Base-by-base conservation (phyloP, 2,329 filamentous ascomycete genomes). In the Colletotrichum viniferum region DNA sequence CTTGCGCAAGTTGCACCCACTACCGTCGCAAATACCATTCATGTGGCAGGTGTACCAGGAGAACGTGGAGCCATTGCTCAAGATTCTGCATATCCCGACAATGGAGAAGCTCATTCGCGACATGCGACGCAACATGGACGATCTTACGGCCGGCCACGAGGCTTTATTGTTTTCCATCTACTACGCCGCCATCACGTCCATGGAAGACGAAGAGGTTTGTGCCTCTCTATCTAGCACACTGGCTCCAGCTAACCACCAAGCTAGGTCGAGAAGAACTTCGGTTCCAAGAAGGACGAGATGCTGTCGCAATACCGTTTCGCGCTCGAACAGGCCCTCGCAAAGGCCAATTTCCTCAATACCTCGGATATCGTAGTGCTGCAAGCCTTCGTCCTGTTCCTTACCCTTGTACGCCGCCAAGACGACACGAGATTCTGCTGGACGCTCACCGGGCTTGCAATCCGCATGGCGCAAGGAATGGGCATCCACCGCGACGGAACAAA, bases 1-100 rank as follows among this genome's bases (percentile, higher is more conserved):
- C 78, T 85, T 95, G 77, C 84, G 88, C 21, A 86, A 88, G 56
- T 85, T 94, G 16, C 94, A 95, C 78, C 94, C 94, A 3, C 80
- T 92, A 1, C 89, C 92, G 1, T 91, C 91, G 2, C 92, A 93
- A 77, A 92, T 94, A 64, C 88, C 88, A 0, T 90, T 90, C 64
- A 90, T 95, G 71, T 95, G 94, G 94, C 89, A 92, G 65, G 87
- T 92, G 13, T 96, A 91, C 82, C 90, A 92, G 77, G 92, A 95
- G 77, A 95, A 94, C 68, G 93, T 96, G 10, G 93, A 96, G 79
- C 92, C 94, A 0, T 83, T 95, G 12, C 87, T 94, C 79, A 95
- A 95, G 81, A 87, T 95, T 14, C 81, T 95, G 9, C 94, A 96
- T 81, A 86, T 94, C 0, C 94, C 93, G 1, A 92, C 92, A 4